Conservation (phyloP, 768 basidiomycete species). For the Leucosporidium scottii region DNA sequence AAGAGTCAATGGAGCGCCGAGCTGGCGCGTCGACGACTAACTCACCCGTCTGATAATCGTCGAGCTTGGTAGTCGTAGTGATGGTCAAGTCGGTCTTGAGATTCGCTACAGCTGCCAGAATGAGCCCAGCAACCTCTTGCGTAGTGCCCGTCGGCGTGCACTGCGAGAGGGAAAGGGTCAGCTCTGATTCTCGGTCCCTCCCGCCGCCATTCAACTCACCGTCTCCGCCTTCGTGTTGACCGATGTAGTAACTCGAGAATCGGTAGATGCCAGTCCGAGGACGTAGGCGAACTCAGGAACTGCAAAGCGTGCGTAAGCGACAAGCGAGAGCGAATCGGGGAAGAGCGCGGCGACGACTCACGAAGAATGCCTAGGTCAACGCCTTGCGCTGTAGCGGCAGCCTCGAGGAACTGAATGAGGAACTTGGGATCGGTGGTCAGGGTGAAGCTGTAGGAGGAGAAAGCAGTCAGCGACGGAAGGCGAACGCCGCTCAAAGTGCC, state of each 20-base stretch:
- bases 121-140: constrained; percentile 57
- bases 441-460: constrained; percentile 42
- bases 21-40: too few species aligned
- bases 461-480: not conserved
- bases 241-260: constrained; percentile 47
- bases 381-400: constrained; percentile 51
- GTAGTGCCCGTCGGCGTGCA: constrained; percentile 40
- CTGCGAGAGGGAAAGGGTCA: not conserved
- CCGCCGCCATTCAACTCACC: too few species aligned
- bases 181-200: not conserved
- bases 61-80: constrained; percentile 52
- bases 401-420: constrained; percentile 54
- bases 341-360: constrained; percentile 45
- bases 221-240: constrained; percentile 49
- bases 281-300: constrained; percentile 23
- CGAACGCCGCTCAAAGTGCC: too few species aligned
- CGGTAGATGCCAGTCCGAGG: not conserved
- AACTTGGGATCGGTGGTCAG: constrained; percentile 59
- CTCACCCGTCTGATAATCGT: constrained; percentile 53
- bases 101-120: constrained; percentile 55
- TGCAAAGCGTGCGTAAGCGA: constrained; percentile 37
- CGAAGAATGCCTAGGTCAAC: constrained; percentile 51
- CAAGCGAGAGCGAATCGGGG: constrained; percentile 47
- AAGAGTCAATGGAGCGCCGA: too few species aligned
- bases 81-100: constrained; percentile 53